Percentiles rank a stretch among this genome's conserved stretches.
Evolutionary conservation across 2,329 filamentous ascomycete genomes (phyloP).

Genomic region (Nemania sp.): DNA sequence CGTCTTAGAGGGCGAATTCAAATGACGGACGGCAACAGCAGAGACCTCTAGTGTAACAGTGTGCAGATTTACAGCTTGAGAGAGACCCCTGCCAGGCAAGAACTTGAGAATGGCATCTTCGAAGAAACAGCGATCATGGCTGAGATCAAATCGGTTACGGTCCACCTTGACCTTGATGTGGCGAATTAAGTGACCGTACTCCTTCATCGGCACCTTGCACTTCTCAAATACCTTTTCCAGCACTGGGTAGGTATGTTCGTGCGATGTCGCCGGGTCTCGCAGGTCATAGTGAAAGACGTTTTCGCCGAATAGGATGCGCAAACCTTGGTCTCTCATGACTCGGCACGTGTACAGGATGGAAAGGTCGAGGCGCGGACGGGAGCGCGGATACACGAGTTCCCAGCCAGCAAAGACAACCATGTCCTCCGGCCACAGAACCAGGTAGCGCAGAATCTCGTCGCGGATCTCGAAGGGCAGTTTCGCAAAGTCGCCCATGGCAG

Average conservation of each 20-base stretch:
- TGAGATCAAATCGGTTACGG: conserved; percentile 43
- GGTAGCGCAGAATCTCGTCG: conserved; percentile 40
- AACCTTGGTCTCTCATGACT: conserved; percentile 44
- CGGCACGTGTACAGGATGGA: conserved; percentile 46
- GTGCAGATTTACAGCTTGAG: conserved; percentile 40
- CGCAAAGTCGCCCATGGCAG: conserved; percentile 22
- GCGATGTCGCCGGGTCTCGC: conserved; percentile 42
- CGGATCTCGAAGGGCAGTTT: conserved; percentile 40
- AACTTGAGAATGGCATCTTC: conserved; percentile 46
- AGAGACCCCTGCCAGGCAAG: conserved; percentile 29
- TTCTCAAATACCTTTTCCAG: conserved; percentile 37
- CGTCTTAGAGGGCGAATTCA: conserved; percentile 14
- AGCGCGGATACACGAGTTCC: conserved; percentile 38
- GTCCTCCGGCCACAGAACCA: conserved; percentile 38
- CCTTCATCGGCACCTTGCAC: conserved; percentile 41
- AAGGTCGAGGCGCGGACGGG: conserved; percentile 40
- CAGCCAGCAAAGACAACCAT: conserved; percentile 43
- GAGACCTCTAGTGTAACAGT: conserved; percentile 50
- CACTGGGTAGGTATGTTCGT: conserved; percentile 18
- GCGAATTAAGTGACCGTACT: conserved; percentile 48
- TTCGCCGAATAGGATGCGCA: conserved; percentile 50
- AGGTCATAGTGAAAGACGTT: conserved; percentile 55
- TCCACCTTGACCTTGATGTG: conserved; percentile 50
- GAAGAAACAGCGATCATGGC: conserved; percentile 38
- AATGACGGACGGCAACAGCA: conserved; percentile 32